These are phyloP conservation scores for Arthrobotrys entomopaga DNA, from an alignment of 2,329 filamentous ascomycete genomes.

Conservation along the genomic window DNA sequence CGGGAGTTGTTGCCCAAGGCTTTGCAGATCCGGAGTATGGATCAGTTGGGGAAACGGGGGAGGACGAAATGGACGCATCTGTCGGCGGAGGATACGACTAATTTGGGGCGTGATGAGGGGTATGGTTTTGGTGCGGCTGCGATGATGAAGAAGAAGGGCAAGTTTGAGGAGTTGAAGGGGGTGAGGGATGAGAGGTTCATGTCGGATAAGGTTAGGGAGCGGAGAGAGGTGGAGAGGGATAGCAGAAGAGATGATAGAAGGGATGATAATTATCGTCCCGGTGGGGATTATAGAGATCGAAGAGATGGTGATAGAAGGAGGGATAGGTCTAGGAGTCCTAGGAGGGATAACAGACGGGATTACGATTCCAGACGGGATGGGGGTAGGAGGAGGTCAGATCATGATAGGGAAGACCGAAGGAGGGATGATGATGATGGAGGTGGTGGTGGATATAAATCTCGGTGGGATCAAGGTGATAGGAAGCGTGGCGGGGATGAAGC, in stretches of 20 bases:
- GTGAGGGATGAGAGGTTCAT: slow-evolving; percentile 72
- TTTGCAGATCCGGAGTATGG: slow-evolving; percentile 92
- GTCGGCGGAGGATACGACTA: slow-evolving; percentile 86
- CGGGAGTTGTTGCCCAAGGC: slow-evolving; percentile 87
- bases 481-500: slow-evolving; percentile 38
- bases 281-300: slow-evolving; percentile 20
- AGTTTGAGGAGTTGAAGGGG: slow-evolving; percentile 55
- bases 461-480: slow-evolving; percentile 43
- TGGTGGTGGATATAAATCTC: slow-evolving; percentile 29
- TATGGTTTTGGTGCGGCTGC: slow-evolving; percentile 65
- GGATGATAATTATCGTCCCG: slow-evolving; percentile 26
- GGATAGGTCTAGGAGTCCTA: slow-evolving; percentile 33
- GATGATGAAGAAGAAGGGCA: slow-evolving; percentile 64
- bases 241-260: slow-evolving; percentile 62
- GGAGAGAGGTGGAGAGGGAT: slow-evolving; percentile 66
- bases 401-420: slow-evolving; percentile 44
- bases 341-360: slow-evolving; percentile 28
- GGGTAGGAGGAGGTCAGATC: slow-evolving; percentile 48
- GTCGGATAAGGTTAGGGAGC: slow-evolving; percentile 69
- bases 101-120: slow-evolving; percentile 69
- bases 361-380: slow-evolving; percentile 41
- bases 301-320: slow-evolving; percentile 19
- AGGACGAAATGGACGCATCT: slow-evolving; percentile 90
- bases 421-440: slow-evolving; percentile 26
- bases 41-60: slow-evolving; percentile 90